A percentile compares a stretch with the other conserved stretches of the same genome.
These are phyloP conservation scores for Tulasnella sp. DNA, from an alignment of 768 basidiomycete genomes.

Conservation along the genomic window DNA sequence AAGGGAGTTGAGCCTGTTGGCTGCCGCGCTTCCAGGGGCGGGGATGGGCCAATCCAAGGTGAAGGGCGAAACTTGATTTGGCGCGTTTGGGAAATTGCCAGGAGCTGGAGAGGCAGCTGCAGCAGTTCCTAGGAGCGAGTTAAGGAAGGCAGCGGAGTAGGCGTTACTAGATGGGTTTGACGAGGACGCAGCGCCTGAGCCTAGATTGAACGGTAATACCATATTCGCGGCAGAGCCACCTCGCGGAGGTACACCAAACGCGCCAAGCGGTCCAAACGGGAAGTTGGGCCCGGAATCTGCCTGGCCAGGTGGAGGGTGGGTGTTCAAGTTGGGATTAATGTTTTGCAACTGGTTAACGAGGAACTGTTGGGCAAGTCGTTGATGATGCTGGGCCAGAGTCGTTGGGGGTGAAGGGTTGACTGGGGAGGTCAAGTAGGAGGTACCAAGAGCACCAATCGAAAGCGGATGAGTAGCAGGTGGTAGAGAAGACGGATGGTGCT, in stretches of 20 bases:
- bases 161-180: background rate
- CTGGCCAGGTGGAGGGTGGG: background rate
- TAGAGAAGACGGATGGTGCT: background rate
- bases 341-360: conserved; percentile 12
- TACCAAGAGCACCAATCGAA: background rate
- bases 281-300: background rate
- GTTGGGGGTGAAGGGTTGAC: background rate
- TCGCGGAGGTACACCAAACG: background rate
- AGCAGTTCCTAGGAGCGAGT: background rate
- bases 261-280: background rate
- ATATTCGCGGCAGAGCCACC: background rate
- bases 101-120: background rate
- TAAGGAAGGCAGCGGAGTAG: conserved; percentile 2
- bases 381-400: conserved; percentile 4
- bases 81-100: background rate
- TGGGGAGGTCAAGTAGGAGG: background rate
- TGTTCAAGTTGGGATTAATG: conserved; percentile 12
- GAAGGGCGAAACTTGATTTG: background rate
- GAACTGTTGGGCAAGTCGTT: conserved; percentile 9
- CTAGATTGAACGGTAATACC: background rate
- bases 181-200: background rate
- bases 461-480: conserved; percentile 13
- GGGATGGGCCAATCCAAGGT: background rate
- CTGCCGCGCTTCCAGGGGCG: background rate
- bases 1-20: background rate